Percentiles rank a stretch among this genome's conserved stretches.
Evolutionary conservation across 2,329 filamentous ascomycete species (phyloP).

Genomic region (Epichloe sp.): DNA sequence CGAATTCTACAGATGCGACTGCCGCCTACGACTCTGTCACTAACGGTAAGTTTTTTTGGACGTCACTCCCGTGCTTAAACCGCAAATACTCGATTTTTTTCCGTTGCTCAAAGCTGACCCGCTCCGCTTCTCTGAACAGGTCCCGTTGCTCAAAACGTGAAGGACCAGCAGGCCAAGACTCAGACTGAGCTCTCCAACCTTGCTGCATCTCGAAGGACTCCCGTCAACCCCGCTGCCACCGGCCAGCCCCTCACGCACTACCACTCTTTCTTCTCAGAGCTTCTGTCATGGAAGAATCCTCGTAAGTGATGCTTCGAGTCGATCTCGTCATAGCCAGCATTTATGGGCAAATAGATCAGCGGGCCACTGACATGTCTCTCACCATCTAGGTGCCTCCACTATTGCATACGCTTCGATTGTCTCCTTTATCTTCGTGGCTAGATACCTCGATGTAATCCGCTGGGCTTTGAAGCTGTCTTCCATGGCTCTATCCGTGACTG

Average conservation of each 20-base stretch:
- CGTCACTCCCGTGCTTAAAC: neutral
- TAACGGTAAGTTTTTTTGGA: slow-evolving; percentile 20
- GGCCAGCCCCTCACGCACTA: slow-evolving; percentile 55
- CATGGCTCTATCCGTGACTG: slow-evolving; percentile 46
- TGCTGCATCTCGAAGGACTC: slow-evolving; percentile 42
- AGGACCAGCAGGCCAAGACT: slow-evolving; percentile 42
- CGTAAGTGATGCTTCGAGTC: slow-evolving; percentile 28
- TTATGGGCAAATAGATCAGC: slow-evolving; percentile 1
- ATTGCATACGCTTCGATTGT: slow-evolving; percentile 50
- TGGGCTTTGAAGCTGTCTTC: slow-evolving; percentile 53
- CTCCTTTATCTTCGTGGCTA: slow-evolving; percentile 45
- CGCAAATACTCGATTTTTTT: slow-evolving; percentile 9
- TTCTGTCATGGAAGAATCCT: slow-evolving; percentile 57
- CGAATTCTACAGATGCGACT: slow-evolving; percentile 27
- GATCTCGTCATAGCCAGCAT: neutral
- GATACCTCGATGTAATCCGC: slow-evolving; percentile 54
- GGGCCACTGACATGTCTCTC: neutral
- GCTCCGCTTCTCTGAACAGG: slow-evolving; percentile 23
- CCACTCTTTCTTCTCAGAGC: slow-evolving; percentile 56
- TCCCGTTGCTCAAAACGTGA: slow-evolving; percentile 45
- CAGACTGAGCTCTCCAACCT: slow-evolving; percentile 43
- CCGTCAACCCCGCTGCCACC: slow-evolving; percentile 39
- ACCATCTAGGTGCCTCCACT: slow-evolving; percentile 41
- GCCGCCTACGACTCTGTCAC: slow-evolving; percentile 35
- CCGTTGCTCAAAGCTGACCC: slow-evolving; percentile 2